Base-by-base conservation (phyloP, 2,329 filamentous ascomycete genomes). In the Penicillium verrucosum region DNA sequence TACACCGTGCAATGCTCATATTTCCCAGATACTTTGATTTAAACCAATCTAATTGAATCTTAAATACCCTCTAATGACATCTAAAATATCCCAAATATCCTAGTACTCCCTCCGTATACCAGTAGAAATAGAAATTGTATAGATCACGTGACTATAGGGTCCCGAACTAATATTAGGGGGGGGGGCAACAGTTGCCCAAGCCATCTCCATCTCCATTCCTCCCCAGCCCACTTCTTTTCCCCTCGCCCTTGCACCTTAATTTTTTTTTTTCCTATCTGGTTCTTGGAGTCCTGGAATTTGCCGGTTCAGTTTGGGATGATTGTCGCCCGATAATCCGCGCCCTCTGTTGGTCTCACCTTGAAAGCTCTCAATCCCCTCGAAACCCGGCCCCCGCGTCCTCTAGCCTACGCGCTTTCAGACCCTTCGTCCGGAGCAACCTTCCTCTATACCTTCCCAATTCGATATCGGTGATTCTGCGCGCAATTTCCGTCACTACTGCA, bases 181-280 rank as follows among this genome's bases (percentile, higher is more conserved):
- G 64, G 67, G 62, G 66, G 68, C 60, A 64, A 66, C 66, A 69
- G 64, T 62, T 68, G 60, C 62, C 63, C 58, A 54, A 69, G 60
- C 58, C 62, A 57, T 63, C 57, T 63, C 64, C 42, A 57, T 63
- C 57, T 57, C 66, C 57, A 68, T 54, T 58, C 58, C 64, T 49
- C 49, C 63, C 56, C 57, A 51, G 61, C 47, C 49, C 61, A 55
- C 60, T 57, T 51, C 43, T 42, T 55, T 52, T 45, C 60, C 55
- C 56, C 46, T 50, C 41, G 51, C 63, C 54, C 60, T 58, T 55
- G 48, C 58, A 66, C 36, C 27, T 55, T 60, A 37, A 38, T 46
- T 59, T 57, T 60, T 42, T 18, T 21, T 43, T 51, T 63, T 42
- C 30, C 25, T 38, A 29, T 21, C 38, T 21, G 29, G 37, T 36